Evolutionary conservation across 441 rosid species (phyloP).

Genomic region (Sinapis alba): DNA sequence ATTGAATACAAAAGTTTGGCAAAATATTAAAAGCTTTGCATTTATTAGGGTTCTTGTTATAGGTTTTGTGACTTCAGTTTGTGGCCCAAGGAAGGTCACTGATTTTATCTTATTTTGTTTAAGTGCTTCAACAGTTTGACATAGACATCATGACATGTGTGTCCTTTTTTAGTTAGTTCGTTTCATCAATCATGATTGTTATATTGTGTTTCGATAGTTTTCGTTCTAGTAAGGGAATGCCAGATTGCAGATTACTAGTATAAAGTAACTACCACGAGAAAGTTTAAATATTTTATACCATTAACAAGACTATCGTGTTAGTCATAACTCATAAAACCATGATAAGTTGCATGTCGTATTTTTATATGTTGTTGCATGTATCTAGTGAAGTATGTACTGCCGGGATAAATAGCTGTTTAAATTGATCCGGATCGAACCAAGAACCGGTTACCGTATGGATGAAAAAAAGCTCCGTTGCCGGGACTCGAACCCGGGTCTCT

Average conservation of each 20-base stretch:
- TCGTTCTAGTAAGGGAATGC: no score
- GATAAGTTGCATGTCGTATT: no score
- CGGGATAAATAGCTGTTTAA: not conserved
- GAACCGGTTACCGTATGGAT: not conserved
- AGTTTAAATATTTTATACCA: not conserved
- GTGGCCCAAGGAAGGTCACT: conserved; percentile 16
- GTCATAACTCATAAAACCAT: no score
- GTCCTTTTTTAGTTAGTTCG: not conserved
- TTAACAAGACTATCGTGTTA: no score
- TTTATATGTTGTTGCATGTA: not conserved
- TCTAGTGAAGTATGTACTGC: no score
- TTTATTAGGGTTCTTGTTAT: conserved; percentile 33
- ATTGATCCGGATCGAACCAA: not conserved
- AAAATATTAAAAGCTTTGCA: conserved; percentile 31
- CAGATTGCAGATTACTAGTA: no score
- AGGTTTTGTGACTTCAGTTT: conserved; percentile 33
- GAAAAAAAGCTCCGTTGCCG: conserved; percentile 67
- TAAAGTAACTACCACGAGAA: no score
- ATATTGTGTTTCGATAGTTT: no score
- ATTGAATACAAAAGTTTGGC: conserved; percentile 39
- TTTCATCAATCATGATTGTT: not conserved
- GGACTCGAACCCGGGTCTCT: conserved; percentile 88
- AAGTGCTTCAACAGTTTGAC: conserved; percentile 2
- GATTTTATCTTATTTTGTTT: not conserved
- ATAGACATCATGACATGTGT: conserved; percentile 12